Conservation (phyloP, 2,329 filamentous ascomycete genomes). For the Stylonectria norvegica region DNA sequence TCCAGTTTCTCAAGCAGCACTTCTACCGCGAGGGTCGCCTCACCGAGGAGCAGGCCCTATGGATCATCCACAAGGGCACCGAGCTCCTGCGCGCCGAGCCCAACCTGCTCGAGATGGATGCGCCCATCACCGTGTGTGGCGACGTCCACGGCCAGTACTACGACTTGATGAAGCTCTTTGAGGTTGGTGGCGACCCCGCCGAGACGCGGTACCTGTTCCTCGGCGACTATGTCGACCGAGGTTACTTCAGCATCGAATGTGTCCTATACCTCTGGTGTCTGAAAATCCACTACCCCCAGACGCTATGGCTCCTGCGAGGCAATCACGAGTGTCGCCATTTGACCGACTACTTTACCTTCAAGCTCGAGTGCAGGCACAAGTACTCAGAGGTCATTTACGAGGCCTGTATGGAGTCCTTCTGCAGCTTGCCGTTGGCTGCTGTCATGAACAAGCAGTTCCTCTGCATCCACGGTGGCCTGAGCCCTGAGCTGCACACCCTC, state of each 20-base stretch:
- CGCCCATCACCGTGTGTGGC: slow-evolving; percentile 96
- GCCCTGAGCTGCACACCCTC: slow-evolving; percentile 90
- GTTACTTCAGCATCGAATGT: slow-evolving; percentile 99
- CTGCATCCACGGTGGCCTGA: slow-evolving; percentile 95
- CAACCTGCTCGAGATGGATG: slow-evolving; percentile 98
- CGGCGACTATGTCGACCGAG: slow-evolving; percentile 95
- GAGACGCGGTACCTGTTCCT: slow-evolving; percentile 97
- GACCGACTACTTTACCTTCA: slow-evolving; percentile 99
- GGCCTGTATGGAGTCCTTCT: slow-evolving; percentile 98
- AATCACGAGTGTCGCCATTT: slow-evolving; percentile 99
- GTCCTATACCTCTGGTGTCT: slow-evolving; percentile 96
- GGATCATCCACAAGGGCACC: slow-evolving; percentile 85
- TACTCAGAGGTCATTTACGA: slow-evolving; percentile 96
- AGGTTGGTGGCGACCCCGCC: slow-evolving; percentile 93
- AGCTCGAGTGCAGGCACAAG: slow-evolving; percentile 99
- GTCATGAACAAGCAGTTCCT: slow-evolving; percentile 99
- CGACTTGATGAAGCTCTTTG: slow-evolving; percentile 98
- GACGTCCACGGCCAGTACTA: slow-evolving; percentile 99
- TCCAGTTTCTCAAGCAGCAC: slow-evolving; percentile 94
- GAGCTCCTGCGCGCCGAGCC: slow-evolving; percentile 86
- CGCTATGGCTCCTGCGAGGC: slow-evolving; percentile 91
- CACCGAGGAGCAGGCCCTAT: slow-evolving; percentile 95
- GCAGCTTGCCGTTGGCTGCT: slow-evolving; percentile 84
- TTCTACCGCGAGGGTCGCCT: slow-evolving; percentile 96
- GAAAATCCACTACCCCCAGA: slow-evolving; percentile 99